phyloP scores from a whole-genome alignment of 2,329 filamentous ascomycete species.

The Fusarium gaditjirri region DNA sequence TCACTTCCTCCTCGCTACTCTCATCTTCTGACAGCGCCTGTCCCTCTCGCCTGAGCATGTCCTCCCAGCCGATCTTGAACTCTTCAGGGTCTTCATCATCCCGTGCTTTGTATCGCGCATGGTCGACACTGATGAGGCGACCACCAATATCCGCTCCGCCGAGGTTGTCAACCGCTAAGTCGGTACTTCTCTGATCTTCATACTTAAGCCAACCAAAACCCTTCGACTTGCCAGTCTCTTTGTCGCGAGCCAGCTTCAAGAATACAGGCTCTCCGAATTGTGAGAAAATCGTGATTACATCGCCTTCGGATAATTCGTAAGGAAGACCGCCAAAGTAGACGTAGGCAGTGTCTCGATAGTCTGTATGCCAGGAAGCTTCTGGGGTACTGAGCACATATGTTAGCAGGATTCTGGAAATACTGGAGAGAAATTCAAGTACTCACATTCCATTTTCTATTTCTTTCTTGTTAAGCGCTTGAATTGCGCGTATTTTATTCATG shows the following conservation, averaged over 20 bases:
- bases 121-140: slow-evolving; percentile 85
- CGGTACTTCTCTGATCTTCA: slow-evolving; percentile 95
- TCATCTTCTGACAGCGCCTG: slow-evolving; percentile 56
- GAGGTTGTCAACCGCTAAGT: slow-evolving; percentile 95
- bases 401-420: background rate
- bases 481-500: slow-evolving; percentile 96
- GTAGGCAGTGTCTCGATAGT: slow-evolving; percentile 97
- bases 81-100: slow-evolving; percentile 79
- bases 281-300: slow-evolving; percentile 95
- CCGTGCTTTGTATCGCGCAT: slow-evolving; percentile 88
- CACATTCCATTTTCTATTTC: slow-evolving; percentile 91
- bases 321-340: slow-evolving; percentile 95
- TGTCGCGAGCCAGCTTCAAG: slow-evolving; percentile 91
- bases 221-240: slow-evolving; percentile 93
- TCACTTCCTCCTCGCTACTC: slow-evolving; percentile 59
- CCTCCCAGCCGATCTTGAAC: slow-evolving; percentile 67
- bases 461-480: slow-evolving; percentile 91
- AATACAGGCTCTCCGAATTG: slow-evolving; percentile 96
- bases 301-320: slow-evolving; percentile 93
- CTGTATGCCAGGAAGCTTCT: slow-evolving; percentile 93
- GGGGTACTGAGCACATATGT: slow-evolving; percentile 67
- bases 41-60: slow-evolving; percentile 65
- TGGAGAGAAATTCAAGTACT: slow-evolving; percentile 48
- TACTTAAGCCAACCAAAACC: slow-evolving; percentile 98
- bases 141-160: slow-evolving; percentile 87